Evolutionary conservation across 148 eudicot genomes (phyloP), one percentile per base, ranked within the genome.

Genomic region (Nyssa sinensis): DNA sequence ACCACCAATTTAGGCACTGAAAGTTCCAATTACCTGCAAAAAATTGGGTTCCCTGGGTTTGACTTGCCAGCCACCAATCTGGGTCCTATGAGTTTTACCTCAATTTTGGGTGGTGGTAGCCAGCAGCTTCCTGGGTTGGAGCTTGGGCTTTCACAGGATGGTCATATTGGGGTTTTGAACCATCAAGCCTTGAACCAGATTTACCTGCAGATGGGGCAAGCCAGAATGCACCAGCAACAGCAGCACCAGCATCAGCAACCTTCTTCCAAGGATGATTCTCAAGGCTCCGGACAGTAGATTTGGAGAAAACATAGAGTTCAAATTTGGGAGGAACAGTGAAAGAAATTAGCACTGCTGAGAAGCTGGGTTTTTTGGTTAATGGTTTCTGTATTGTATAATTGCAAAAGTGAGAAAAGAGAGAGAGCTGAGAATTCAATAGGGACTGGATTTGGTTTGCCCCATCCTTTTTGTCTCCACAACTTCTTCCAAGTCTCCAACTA

Each of bases 101-200:
- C 95, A 29, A 87, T 93, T 83, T 82, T 90, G 80, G 83, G 86
- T 17, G 66, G 85, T 25, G 83, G 77, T 24, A 68, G 74, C 71
- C 91, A 71, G 76, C 88, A 82, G 67, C 65, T 89, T 57, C 91
- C 92, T 25, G 97, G 92, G 6, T 82, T 92, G 76, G 93, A 92
- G 77, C 85, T 92, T 11, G 97, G 97, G 51, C 72, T 93, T 3
- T 84, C 94, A 25, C 98, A 91, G 60, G 94, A 91, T 69, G 83
- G 79, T 44, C 87, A 84, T 74, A 66, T 88, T 71, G 88, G 89
- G 74, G 87, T 83, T 62, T 77, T 91, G 77, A 84, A 75, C 62
- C 82, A 80, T 72, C 83, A 79, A 72, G 75, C 82, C 14, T 79
- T 89, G 68, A 82, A 57, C 68, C 94, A 88, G 80, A 72, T 92